Conservation (phyloP, 2,329 filamentous ascomycete genomes). For the Talaromyces rugulosus region DNA sequence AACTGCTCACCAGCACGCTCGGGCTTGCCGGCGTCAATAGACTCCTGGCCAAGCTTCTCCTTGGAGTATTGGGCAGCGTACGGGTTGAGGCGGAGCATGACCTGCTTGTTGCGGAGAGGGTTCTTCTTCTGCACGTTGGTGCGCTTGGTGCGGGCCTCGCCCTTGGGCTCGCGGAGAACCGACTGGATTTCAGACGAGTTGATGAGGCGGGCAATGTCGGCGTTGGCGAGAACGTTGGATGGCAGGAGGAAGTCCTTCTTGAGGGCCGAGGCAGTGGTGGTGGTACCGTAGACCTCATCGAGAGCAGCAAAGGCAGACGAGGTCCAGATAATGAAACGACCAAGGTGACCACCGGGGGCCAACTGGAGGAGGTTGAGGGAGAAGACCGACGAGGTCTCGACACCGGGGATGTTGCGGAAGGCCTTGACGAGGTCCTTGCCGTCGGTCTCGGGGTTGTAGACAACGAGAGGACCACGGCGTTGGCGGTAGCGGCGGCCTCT, state of each 20-base stretch:
- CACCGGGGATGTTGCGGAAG: constrained; percentile 98
- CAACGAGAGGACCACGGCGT: constrained; percentile 93
- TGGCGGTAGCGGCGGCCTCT: constrained; percentile 94
- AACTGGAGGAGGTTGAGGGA: constrained; percentile 98
- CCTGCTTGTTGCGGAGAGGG: constrained; percentile 97
- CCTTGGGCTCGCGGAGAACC: constrained; percentile 88
- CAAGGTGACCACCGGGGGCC: constrained; percentile 96
- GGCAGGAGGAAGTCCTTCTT: constrained; percentile 99
- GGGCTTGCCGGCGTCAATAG: constrained; percentile 61
- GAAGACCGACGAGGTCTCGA: constrained; percentile 93
- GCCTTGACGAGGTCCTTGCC: constrained; percentile 89
- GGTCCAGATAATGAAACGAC: constrained; percentile 98
- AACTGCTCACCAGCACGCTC: constrained; percentile 51
- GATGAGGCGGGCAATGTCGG: constrained; percentile 95
- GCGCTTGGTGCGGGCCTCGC: constrained; percentile 85
- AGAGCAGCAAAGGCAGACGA: constrained; percentile 95
- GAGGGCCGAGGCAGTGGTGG: constrained; percentile 79
- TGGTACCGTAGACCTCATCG: constrained; percentile 94
- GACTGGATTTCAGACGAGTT: constrained; percentile 98
- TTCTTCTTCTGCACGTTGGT: constrained; percentile 98
- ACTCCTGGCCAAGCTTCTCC: constrained; percentile 73
- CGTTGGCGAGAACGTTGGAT: constrained; percentile 85
- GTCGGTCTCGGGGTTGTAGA: constrained; percentile 94
- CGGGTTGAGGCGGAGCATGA: constrained; percentile 96
- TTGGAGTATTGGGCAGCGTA: constrained; percentile 89